Evolutionary conservation across 208 protist species (phyloP), one percentile per base, ranked within the genome.

Genomic region (Angomonas ambiguus): DNA sequence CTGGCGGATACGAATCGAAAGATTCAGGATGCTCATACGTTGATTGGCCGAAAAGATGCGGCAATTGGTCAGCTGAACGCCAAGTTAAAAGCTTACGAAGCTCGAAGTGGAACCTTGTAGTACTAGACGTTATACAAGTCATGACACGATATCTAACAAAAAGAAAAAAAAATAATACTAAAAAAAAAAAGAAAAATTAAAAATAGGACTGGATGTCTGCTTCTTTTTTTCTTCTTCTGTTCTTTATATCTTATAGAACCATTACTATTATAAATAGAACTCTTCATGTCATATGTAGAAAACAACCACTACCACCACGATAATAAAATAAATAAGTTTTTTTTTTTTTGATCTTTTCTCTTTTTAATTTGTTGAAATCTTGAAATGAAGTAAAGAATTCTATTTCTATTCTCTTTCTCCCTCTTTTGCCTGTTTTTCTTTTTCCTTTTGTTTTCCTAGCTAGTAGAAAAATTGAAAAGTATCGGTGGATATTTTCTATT

Each of bases 11-110:
- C 71, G 1, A 83, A 74, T 42, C 78, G 62, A n/a, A 83, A 85
- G 48, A 61, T 91, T 0, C 89, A 95, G 62, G 86, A 95, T 22
- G 82, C 85, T 0, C 85, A 95, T 71, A 87, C 80, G 11, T 57
- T 91, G 31, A 79, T 95, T 5, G 89, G 89, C 2, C 62, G 81
- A 10, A 91, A 93, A 68, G 89, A 95, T 49, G 86, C 89, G 13
- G 60, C 82, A 0, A 88, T 95, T 62, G 86, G 84, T 27, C 89
- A 95, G 58, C 75, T 95, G 22, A 91, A 69, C 49, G 89, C 89
- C 2, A 82, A 86, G 67, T 70, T 95, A 53, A 83, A 86, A 16
- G 89, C 83, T 0, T 93, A 91, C 53, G 89, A 95, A 67, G 67
- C 89, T 11, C 77, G 85, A 30, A 68, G 65, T 13, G 72, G 77